Conservation (phyloP, 129 eudicot genomes). For the Ambrosia artemisiifolia region DNA sequence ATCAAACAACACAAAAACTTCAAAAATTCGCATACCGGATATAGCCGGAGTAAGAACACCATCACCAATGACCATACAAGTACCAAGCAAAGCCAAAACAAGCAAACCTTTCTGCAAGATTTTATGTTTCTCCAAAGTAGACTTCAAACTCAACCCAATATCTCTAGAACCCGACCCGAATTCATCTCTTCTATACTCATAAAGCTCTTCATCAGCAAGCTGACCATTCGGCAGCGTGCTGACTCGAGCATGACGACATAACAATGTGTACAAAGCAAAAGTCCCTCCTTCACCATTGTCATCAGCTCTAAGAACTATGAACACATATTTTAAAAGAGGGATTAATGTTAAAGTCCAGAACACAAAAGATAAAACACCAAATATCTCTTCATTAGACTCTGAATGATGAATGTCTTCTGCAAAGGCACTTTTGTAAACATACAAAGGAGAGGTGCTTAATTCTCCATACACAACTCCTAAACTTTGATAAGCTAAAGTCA, state of each 20-base stretch:
- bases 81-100: constrained; percentile 70
- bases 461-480: constrained; percentile 91
- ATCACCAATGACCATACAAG: constrained; percentile 95
- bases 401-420: constrained; percentile 89
- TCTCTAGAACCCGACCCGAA: constrained; percentile 30
- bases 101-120: constrained; percentile 58
- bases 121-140: constrained; percentile 58
- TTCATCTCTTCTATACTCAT: constrained; percentile 59
- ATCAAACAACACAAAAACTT: not conserved
- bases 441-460: constrained; percentile 79
- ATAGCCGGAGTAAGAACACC: constrained; percentile 89
- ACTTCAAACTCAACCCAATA: constrained; percentile 53
- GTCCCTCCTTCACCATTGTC: constrained; percentile 97
- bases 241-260: constrained; percentile 76
- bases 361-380: constrained; percentile 69
- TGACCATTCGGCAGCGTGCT: constrained; percentile 86
- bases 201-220: constrained; percentile 71
- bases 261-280: constrained; percentile 74
- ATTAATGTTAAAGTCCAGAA: constrained; percentile 87
- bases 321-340: constrained; percentile 74
- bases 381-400: constrained; percentile 79
- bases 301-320: constrained; percentile 76
- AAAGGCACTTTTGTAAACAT: constrained; percentile 77
- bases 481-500: constrained; percentile 80
- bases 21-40: constrained; percentile 44